Evolutionary conservation across 1,284 basidiomycete genomes (phyloP).

Genomic region (Phellinidium pouzarii): DNA sequence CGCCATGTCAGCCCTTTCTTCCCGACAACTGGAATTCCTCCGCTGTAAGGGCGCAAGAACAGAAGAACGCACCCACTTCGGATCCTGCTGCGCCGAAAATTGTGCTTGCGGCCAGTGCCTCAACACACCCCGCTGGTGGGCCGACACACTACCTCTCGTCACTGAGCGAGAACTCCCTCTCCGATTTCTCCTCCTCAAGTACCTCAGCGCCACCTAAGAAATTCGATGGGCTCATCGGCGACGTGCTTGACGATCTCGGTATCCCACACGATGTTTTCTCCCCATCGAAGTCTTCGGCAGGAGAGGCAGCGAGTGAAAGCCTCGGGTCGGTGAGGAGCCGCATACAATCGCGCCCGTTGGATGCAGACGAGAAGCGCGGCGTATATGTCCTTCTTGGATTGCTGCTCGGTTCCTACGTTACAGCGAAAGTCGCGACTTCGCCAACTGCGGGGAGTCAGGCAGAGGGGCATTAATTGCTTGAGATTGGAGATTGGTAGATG

Average conservation of each 20-base stretch:
- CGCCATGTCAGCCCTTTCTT: slow-evolving; percentile 50
- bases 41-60: slow-evolving; percentile 29
- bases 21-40: slow-evolving; percentile 70
- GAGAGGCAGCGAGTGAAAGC: background rate
- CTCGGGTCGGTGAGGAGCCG: background rate
- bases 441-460: slow-evolving; percentile 1
- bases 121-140: slow-evolving; percentile 57
- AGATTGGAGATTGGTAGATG: background rate
- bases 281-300: background rate
- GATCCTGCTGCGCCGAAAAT: slow-evolving; percentile 52
- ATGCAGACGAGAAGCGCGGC: slow-evolving; percentile 11
- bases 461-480: slow-evolving; percentile 3
- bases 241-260: slow-evolving; percentile 16
- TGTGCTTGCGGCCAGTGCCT: slow-evolving; percentile 61
- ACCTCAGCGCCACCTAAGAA: background rate
- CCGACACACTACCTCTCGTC: slow-evolving; percentile 51
- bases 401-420: slow-evolving; percentile 12
- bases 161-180: slow-evolving; percentile 20
- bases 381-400: slow-evolving; percentile 10
- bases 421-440: slow-evolving; percentile 8
- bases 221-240: slow-evolving; percentile 7
- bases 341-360: slow-evolving; percentile 6
- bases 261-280: slow-evolving; percentile 12
- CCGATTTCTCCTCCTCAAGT: background rate
- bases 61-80: slow-evolving; percentile 22